Base-by-base conservation (phyloP, 169 alveolate genomes). In the Eimeria brunetti region DNA sequence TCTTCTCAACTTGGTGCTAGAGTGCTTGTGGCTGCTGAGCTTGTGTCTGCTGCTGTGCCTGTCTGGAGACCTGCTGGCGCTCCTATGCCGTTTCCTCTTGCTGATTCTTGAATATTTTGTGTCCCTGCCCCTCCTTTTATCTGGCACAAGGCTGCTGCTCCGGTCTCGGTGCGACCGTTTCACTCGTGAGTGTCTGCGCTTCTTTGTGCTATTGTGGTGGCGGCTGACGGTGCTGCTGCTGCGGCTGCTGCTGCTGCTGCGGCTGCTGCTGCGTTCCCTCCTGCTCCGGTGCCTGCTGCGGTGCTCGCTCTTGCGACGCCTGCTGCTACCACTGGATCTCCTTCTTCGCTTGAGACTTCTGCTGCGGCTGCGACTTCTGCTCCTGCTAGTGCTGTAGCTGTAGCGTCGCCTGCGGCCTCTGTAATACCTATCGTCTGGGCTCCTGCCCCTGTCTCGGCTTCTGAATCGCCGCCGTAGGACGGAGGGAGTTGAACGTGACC, bases 401-500 rank as follows among this genome's bases (percentile, higher is more conserved):
- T 33, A 83, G 76, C 73, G 90, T 60, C 90, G 71, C 93, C 93
- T 60, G 41, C 93, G 60, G 80, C 84, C 64, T 27, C 83, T 38
- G 62, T 86, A 64, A 41, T 86, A 86, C 36, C 93, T 60, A 20
- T 86, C 81, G 27, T 86, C 93, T 24, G 83, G 83, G 53, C 93
- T 86, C 62, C 92, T 86, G 33, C 81, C 51, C 64, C 93, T 86
- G 5, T 86, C 93, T 33, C 81, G 83, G 93, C 93, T 86, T 41
- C 83, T 60, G 36, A 60, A 60, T 51, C 93, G 93, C 60, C 83
- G 60, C 81, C 93, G 93, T 33, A 86, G 44, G 49, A 86, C 53
- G n/a, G 93, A 86, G 6, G 93, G 93, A 1, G 93, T 86, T 27
- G 93, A 86, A 16, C 93, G 93, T 20, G 93, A 86, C 78, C 93